A percentile compares a stretch with the other conserved stretches of the same genome.
Evolutionary conservation across 2,329 filamentous ascomycete genomes (phyloP).

Genomic region (Pseudogymnoascus sp.): DNA sequence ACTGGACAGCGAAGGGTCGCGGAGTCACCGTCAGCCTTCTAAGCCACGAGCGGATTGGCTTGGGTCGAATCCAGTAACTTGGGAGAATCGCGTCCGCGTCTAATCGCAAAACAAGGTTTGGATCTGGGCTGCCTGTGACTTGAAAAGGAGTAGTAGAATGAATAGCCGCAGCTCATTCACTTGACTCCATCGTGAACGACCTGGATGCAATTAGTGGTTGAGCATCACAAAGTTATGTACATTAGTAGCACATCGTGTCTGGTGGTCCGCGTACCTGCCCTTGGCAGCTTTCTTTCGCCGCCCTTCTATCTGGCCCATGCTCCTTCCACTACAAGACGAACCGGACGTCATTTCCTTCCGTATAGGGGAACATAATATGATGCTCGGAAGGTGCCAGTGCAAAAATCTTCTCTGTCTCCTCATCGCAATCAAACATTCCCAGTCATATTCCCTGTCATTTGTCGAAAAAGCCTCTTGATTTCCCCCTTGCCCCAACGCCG

Average conservation of each 20-base stretch:
- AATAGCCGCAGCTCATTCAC: neutral
- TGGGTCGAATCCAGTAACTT: neutral
- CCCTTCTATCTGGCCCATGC: constrained; percentile 1
- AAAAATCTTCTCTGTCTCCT: constrained; percentile 6
- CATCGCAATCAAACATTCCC: constrained; percentile 8
- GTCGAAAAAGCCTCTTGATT: neutral
- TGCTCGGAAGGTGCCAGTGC: neutral
- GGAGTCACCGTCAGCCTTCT: neutral
- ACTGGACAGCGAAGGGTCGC: neutral
- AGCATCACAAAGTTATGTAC: constrained; percentile 8
- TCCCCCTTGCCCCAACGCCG: constrained; percentile 1
- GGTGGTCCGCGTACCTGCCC: constrained; percentile 3
- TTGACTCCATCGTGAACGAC: neutral
- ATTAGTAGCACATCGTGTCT: neutral
- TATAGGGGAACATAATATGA: constrained; percentile 1
- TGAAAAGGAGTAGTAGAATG: constrained; percentile 8
- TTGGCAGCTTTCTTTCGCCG: constrained; percentile 6
- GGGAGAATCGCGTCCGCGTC: constrained; percentile 1
- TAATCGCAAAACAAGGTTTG: constrained; percentile 1
- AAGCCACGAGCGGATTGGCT: neutral
- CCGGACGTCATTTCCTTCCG: neutral
- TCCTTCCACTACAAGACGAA: neutral
- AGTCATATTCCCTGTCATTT: constrained; percentile 7
- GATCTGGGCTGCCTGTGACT: neutral
- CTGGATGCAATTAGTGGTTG: constrained; percentile 2